Base-by-base conservation (phyloP, 768 basidiomycete genomes). In the Brasilioporus rufonigricans region DNA sequence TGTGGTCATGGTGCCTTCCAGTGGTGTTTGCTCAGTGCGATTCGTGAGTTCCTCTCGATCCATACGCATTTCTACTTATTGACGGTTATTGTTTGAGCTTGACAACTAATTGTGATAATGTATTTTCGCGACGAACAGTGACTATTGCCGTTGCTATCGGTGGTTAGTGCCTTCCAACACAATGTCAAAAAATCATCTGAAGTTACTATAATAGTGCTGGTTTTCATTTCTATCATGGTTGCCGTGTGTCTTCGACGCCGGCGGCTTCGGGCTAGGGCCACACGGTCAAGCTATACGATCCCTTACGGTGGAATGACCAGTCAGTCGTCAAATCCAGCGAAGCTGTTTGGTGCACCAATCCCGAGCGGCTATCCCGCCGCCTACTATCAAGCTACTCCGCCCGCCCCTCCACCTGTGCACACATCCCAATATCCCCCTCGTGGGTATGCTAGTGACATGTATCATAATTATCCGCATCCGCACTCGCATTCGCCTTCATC, bases 1-100 rank as follows among this genome's bases (percentile, higher is more conserved):
- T 43, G 5, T 56, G 51, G 48, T 13, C 33, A 5, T 51, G 40
- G 5, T 45, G 23, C 16, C 45, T 66, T 43, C 58, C 61, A 18
- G n/a, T 23, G n/a, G 53, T 27, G 12, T 50, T 45, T 38, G 65
- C 65, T 27, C 38, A 39, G 39, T 66, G 64, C 32, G 24, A 46
- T 11, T 0, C 12, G 63, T 64, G 21, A 35, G 64, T 24, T 5
- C 36, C n/a, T 46, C 33, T 40, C 35, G 2, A 38, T 18, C 31
- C 32, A 4, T 40, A 26, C 24, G 3, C 33, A 29, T 21, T 18
- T 16, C 11, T n/a, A 8, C 46, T 2, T 18, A 11, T 33, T 57
- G 50, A 55, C 19, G 10, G 4, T 24, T 12, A 14, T 23, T 43
- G 29, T 35, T 40, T 41, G 12, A 19, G 10, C 12, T 14, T 36